These are phyloP conservation scores for Lyophyllum atratum DNA, from an alignment of 768 basidiomycete genomes.

Conservation along the genomic window DNA sequence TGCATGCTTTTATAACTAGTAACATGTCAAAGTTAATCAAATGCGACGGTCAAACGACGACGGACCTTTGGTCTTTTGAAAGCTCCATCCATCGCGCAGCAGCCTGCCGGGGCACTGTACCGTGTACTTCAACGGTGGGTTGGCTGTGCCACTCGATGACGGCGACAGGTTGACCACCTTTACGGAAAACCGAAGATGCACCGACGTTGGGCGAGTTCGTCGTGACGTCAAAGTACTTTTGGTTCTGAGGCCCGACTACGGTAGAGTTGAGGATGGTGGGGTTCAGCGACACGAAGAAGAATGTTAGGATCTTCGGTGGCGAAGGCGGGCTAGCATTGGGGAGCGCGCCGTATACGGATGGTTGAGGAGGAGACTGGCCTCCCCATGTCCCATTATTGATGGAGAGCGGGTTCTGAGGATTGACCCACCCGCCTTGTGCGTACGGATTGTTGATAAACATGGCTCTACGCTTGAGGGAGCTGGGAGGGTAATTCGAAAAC, in stretches of 20 bases:
- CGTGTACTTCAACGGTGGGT: constrained; percentile 42
- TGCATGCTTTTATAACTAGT: constrained; percentile 37
- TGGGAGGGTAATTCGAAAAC: neutral
- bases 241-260: constrained; percentile 42
- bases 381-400: constrained; percentile 17
- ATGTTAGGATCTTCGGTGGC: constrained; percentile 30
- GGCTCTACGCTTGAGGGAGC: neutral
- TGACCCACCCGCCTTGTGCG: constrained; percentile 19
- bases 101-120: constrained; percentile 32
- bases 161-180: constrained; percentile 35
- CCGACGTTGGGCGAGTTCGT: constrained; percentile 31
- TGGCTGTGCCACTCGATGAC: constrained; percentile 45
- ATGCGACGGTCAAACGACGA: neutral
- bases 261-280: constrained; percentile 44
- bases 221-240: constrained; percentile 40
- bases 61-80: constrained; percentile 42
- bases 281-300: constrained; percentile 42
- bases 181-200: constrained; percentile 23
- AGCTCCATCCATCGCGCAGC: constrained; percentile 43
- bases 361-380: constrained; percentile 10
- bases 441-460: constrained; percentile 19
- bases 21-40: neutral
- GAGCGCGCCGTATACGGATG: constrained; percentile 18
- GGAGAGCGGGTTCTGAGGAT: constrained; percentile 16
- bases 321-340: constrained; percentile 8